phyloP scores from a whole-genome alignment of 1,284 basidiomycete species.

The Ustilago sp. region DNA sequence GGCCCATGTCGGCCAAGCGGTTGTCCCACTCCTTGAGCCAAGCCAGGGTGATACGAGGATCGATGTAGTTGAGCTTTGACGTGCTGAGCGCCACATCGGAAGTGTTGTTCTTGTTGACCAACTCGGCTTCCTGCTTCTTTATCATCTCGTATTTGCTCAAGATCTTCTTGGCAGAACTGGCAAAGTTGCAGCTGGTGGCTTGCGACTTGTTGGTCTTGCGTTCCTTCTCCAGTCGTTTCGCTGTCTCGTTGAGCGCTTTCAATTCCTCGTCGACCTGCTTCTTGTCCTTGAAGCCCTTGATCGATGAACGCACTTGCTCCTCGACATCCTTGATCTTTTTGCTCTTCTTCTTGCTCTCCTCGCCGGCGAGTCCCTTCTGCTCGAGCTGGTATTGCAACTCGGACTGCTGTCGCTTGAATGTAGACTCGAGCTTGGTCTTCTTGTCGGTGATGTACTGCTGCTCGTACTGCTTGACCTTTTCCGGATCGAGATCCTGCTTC shows the following conservation, averaged over 20 bases:
- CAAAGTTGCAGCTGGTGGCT: conserved; percentile 70
- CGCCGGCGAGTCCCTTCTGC: conserved; percentile 46
- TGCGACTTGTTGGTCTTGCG: conserved; percentile 80
- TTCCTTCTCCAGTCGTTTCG: conserved; percentile 82
- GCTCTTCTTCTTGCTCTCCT: conserved; percentile 47
- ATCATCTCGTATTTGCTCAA: conserved; percentile 68
- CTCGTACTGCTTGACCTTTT: conserved; percentile 87
- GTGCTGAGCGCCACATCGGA: conserved; percentile 67
- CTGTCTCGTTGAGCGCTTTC: conserved; percentile 80
- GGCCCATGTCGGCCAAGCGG: conserved; percentile 44
- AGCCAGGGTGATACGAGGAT: conserved; percentile 67
- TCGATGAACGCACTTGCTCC: conserved; percentile 52
- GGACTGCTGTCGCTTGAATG: conserved; percentile 74
- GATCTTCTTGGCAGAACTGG: conserved; percentile 77
- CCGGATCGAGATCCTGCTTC: conserved; percentile 93
- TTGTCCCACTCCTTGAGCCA: conserved; percentile 69
- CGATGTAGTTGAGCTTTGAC: conserved; percentile 69
- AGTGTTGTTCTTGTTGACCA: conserved; percentile 66
- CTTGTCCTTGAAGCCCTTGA: conserved; percentile 59
- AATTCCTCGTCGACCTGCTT: conserved; percentile 73
- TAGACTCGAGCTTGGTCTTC: conserved; percentile 79
- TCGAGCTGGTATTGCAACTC: conserved; percentile 63
- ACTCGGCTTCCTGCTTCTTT: conserved; percentile 65
- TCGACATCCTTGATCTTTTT: conserved; percentile 56
- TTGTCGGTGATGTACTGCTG: conserved; percentile 73